These are phyloP conservation scores for Ambrosiella xylebori DNA, from an alignment of 2,329 filamentous ascomycete genomes.

Conservation along the genomic window DNA sequence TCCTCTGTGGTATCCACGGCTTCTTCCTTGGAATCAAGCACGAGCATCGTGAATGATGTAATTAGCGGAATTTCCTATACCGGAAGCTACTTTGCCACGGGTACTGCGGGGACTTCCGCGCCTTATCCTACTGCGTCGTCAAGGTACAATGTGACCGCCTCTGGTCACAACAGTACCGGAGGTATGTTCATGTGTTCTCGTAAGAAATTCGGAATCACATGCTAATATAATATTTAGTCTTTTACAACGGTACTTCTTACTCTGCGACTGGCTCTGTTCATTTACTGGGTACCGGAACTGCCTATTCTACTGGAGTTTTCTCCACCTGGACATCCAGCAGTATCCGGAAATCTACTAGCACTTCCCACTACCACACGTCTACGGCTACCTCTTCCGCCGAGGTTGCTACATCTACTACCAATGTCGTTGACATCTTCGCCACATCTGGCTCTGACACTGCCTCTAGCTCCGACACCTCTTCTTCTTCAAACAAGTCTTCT, in stretches of 20 bases:
- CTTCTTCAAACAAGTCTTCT: conserved; percentile 13
- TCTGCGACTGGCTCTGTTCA: neutral
- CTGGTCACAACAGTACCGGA: conserved; percentile 6
- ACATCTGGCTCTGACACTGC: neutral
- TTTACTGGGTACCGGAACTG: neutral
- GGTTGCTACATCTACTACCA: conserved; percentile 9
- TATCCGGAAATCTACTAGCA: neutral
- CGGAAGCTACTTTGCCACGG: conserved; percentile 1
- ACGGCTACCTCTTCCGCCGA: neutral
- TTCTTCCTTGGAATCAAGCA: neutral
- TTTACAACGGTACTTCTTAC: conserved; percentile 2
- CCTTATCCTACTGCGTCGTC: conserved; percentile 6
- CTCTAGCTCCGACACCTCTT: neutral
- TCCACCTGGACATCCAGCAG: neutral
- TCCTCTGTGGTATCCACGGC: neutral
- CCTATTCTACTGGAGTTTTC: conserved; percentile 3
- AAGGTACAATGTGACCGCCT: conserved; percentile 2
- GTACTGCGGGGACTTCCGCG: neutral
- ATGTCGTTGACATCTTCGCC: conserved; percentile 14
- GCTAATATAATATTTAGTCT: neutral
- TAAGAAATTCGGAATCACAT: neutral
- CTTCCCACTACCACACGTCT: neutral
- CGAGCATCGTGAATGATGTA: neutral
- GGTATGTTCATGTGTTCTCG: conserved; percentile 1
- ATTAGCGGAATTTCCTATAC: conserved; percentile 4